A percentile compares a stretch with the other conserved stretches of the same genome.
These are phyloP conservation scores for Fonsecaea multimorphosa DNA, from an alignment of 2,329 filamentous ascomycete genomes.

Conservation along the genomic window DNA sequence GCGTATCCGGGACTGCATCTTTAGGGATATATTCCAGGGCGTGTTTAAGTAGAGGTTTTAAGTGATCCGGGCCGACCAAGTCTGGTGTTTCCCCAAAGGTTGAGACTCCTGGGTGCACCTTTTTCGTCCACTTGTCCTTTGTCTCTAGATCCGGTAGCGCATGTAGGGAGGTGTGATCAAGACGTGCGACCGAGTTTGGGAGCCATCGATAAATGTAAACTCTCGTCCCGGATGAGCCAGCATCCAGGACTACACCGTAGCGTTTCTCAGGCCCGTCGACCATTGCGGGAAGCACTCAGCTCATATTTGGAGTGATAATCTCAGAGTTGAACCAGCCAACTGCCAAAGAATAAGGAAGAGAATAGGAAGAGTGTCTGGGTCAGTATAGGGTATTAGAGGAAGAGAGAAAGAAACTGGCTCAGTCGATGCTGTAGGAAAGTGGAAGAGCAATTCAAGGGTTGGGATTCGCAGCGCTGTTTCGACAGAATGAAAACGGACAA, in stretches of 20 bases:
- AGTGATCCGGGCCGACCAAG: constrained; percentile 79
- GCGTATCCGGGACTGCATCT: constrained; percentile 79
- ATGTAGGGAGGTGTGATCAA: constrained; percentile 64
- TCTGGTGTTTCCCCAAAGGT: constrained; percentile 80
- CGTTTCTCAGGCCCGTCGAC: constrained; percentile 48
- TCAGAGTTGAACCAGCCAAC: not conserved
- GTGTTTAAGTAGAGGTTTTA: constrained; percentile 79
- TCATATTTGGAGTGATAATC: not conserved
- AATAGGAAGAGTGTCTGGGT: not conserved
- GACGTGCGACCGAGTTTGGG: constrained; percentile 71
- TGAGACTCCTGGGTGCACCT: constrained; percentile 91
- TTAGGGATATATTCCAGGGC: constrained; percentile 78
- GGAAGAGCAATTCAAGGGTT: not conserved
- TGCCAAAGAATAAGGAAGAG: not conserved
- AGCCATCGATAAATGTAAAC: constrained; percentile 95
- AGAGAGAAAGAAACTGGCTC: not conserved
- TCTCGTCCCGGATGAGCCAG: constrained; percentile 92
- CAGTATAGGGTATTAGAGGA: not conserved
- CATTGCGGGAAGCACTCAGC: constrained; percentile 18
- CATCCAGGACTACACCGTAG: constrained; percentile 96
- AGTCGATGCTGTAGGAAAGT: not conserved
- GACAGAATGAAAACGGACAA: not conserved
- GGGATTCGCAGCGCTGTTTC: not conserved
- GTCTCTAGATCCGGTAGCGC: constrained; percentile 80
- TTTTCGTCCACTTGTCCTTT: constrained; percentile 87